phyloP scores from a whole-genome alignment of 23 red algal genomes.

The Gracilaria gracilis region DNA sequence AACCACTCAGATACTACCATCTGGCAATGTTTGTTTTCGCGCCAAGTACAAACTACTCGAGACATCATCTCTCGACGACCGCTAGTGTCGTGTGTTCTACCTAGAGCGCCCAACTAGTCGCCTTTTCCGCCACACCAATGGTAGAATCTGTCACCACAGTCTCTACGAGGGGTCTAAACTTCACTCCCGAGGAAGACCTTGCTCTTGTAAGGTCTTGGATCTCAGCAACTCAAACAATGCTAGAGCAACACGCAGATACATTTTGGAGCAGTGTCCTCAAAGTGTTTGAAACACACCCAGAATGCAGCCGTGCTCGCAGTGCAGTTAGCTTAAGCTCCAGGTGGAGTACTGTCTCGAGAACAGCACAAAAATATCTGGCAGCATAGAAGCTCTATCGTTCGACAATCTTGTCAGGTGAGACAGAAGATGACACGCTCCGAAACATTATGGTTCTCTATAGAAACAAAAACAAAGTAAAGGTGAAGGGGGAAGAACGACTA shows the following conservation, averaged over 20 bases:
- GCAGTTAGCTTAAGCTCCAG: not conserved
- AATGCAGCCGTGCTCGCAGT: not conserved
- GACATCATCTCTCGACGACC: too few relatives aligned
- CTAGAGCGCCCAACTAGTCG: too few relatives aligned
- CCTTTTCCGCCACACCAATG: too few relatives aligned
- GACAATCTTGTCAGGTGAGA: constrained; percentile 31
- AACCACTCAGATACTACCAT: too few relatives aligned
- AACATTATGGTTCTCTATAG: constrained; percentile 38
- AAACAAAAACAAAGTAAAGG: constrained; percentile 5
- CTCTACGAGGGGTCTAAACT: constrained; percentile 8
- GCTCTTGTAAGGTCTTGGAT: constrained; percentile 8
- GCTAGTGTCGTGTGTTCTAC: too few relatives aligned
- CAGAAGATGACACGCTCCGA: constrained; percentile 5
- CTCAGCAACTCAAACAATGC: not conserved
- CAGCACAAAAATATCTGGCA: constrained; percentile 38
- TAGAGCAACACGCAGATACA: constrained; percentile 32
- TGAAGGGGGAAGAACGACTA: not conserved
- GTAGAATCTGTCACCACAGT: too few relatives aligned
- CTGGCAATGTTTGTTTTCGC: too few relatives aligned
- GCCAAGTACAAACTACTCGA: too few relatives aligned
- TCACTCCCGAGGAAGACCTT: constrained; percentile 28
- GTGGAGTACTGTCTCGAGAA: not conserved
- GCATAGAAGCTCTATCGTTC: constrained; percentile 32
- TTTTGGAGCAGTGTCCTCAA: constrained; percentile 7
- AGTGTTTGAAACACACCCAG: not conserved